Conservation (phyloP, 2,329 filamentous ascomycete species). For the Rachicladosporium sp. region DNA sequence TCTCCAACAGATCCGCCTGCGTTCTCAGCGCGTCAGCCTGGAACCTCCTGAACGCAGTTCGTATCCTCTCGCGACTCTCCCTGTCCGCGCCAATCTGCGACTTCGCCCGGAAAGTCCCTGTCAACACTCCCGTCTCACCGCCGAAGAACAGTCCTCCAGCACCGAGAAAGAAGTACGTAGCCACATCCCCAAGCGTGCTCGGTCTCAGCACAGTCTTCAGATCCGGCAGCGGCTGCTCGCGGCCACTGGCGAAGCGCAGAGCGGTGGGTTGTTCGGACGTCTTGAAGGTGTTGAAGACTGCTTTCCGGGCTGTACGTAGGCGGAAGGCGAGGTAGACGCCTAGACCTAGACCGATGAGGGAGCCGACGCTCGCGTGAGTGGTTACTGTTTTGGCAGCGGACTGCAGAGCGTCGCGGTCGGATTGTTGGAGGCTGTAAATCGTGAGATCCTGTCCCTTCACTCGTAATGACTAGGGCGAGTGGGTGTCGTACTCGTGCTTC, state of each 20-base stretch:
- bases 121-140: constrained; percentile 50
- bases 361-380: constrained; percentile 45
- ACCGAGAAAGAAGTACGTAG: constrained; percentile 51
- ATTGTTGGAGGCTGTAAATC: constrained; percentile 32
- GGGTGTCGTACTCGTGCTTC: constrained; percentile 36
- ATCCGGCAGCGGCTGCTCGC: constrained; percentile 49
- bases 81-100: constrained; percentile 42
- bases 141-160: constrained; percentile 51
- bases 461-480: no score
- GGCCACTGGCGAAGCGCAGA: constrained; percentile 49
- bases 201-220: constrained; percentile 46
- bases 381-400: constrained; percentile 44
- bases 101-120: constrained; percentile 43
- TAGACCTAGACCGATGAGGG: constrained; percentile 46
- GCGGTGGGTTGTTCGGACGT: constrained; percentile 49
- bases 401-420: constrained; percentile 47
- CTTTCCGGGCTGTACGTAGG: constrained; percentile 41
- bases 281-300: constrained; percentile 51
- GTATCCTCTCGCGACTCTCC: constrained; percentile 43
- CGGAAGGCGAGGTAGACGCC: constrained; percentile 47
- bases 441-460: neutral
- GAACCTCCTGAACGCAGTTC: constrained; percentile 51
- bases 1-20: constrained; percentile 46
- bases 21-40: constrained; percentile 50
- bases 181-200: constrained; percentile 45